phyloP scores from a whole-genome alignment of 306 rosid species.

The Rubus idaeus region DNA sequence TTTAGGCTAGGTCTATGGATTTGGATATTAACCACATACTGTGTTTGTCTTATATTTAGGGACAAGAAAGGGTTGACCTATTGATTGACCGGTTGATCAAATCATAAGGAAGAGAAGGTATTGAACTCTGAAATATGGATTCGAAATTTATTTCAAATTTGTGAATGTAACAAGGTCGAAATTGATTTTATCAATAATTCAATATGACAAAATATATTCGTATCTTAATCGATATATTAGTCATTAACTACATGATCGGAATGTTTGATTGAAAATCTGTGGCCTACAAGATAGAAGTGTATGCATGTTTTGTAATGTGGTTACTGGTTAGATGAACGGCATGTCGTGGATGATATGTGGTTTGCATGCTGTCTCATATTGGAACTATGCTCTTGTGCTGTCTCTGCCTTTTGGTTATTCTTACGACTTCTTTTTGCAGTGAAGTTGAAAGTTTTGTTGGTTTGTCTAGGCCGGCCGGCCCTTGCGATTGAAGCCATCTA shows the following conservation, averaged over 20 bases:
- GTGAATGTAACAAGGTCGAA: too few relatives aligned
- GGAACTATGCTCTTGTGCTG: constrained; percentile 15
- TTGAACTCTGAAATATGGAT: too few relatives aligned
- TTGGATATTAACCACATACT: neutral
- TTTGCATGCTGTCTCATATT: constrained; percentile 6
- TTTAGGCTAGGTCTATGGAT: neutral
- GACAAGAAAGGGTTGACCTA: constrained; percentile 24
- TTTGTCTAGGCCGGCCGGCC: neutral
- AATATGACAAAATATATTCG: too few relatives aligned
- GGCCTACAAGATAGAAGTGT: neutral
- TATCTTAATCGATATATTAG: too few relatives aligned
- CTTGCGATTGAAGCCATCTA: neutral
- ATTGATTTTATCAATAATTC: too few relatives aligned
- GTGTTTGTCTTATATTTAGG: neutral
- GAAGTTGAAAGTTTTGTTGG: neutral
- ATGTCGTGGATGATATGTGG: constrained; percentile 11
- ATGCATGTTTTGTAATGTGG: constrained; percentile 5
- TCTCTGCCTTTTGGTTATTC: constrained; percentile 2
- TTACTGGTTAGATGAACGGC: constrained; percentile 25
- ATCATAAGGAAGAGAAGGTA: neutral
- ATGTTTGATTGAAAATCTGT: too few relatives aligned
- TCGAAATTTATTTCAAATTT: too few relatives aligned
- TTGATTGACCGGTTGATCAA: constrained; percentile 14
- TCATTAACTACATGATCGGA: too few relatives aligned
- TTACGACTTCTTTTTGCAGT: neutral